phyloP scores from a whole-genome alignment of 257 asterid species.

The Perilla frutescens region DNA sequence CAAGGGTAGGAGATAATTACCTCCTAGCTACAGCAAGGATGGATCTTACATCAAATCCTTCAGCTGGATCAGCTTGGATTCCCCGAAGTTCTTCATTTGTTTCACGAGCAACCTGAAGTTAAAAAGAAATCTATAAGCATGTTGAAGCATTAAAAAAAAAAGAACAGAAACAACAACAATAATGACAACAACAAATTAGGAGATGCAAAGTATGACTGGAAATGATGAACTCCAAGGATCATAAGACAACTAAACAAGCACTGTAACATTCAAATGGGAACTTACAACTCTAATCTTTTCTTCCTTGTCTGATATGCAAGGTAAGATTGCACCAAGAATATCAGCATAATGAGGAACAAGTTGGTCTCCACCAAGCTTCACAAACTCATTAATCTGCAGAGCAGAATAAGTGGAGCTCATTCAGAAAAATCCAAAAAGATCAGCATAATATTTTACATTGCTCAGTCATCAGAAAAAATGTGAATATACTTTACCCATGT shows the following conservation, averaged over 20 bases:
- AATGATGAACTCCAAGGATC: constrained; percentile 4
- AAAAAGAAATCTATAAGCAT: constrained; percentile 30
- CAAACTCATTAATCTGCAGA: constrained; percentile 91
- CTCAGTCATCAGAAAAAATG: constrained; percentile 28
- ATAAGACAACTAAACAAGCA: constrained; percentile 26
- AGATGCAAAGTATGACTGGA: constrained; percentile 22
- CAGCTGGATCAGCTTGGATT: constrained; percentile 83
- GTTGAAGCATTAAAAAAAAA: constrained; percentile 20
- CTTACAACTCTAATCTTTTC: constrained; percentile 97
- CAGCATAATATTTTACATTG: constrained; percentile 6
- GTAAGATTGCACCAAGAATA: constrained; percentile 94
- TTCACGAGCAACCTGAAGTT: constrained; percentile 89
- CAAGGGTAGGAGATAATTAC: constrained; percentile 45
- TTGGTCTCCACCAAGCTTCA: constrained; percentile 99
- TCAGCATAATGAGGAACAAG: constrained; percentile 97
- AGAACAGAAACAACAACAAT: too few species aligned
- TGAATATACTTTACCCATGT: constrained; percentile 76
- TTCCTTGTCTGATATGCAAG: constrained; percentile 98
- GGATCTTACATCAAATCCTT: constrained; percentile 87
- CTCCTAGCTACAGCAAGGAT: constrained; percentile 92
- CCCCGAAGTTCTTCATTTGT: constrained; percentile 96
- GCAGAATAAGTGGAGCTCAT: constrained; percentile 30
- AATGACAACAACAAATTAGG: not conserved
- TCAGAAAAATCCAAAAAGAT: constrained; percentile 32
- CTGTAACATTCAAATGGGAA: constrained; percentile 27